These are phyloP conservation scores for Capsella rubella DNA, from an alignment of 441 rosid genomes.

Conservation along the genomic window DNA sequence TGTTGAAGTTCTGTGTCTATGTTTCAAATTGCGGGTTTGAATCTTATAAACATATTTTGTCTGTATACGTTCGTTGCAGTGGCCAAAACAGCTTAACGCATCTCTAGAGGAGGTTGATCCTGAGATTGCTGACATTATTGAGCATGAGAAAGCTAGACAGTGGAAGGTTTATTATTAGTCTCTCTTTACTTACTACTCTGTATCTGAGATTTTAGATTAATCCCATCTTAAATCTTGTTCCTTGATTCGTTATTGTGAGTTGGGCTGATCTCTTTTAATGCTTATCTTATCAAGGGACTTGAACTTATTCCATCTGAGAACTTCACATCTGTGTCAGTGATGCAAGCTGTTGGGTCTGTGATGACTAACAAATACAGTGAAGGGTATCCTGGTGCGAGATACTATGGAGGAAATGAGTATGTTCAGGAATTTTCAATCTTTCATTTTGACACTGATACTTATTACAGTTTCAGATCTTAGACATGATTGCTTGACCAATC, in stretches of 20 bases:
- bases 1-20: background rate
- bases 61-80: conserved; percentile 51
- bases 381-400: conserved; percentile 97
- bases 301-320: conserved; percentile 96
- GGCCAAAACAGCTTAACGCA: conserved; percentile 96
- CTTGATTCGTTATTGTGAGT: background rate
- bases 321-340: conserved; percentile 90
- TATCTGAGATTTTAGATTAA: conserved; percentile 1
- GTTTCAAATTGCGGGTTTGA: background rate
- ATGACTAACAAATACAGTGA: conserved; percentile 98
- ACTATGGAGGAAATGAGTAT: conserved; percentile 97
- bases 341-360: conserved; percentile 92
- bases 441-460: background rate
- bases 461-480: conserved; percentile 18
- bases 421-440: conserved; percentile 36
- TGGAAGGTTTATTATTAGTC: conserved; percentile 71
- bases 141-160: conserved; percentile 98
- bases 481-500: conserved; percentile 18
- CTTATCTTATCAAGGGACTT: conserved; percentile 64
- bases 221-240: background rate
- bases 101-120: conserved; percentile 90
- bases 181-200: conserved; percentile 8
- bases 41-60: background rate
- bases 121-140: conserved; percentile 93
- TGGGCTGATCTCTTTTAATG: conserved; percentile 18